Conservation (phyloP, 2,329 filamentous ascomycete genomes). For the Monosporascus sp. region DNA sequence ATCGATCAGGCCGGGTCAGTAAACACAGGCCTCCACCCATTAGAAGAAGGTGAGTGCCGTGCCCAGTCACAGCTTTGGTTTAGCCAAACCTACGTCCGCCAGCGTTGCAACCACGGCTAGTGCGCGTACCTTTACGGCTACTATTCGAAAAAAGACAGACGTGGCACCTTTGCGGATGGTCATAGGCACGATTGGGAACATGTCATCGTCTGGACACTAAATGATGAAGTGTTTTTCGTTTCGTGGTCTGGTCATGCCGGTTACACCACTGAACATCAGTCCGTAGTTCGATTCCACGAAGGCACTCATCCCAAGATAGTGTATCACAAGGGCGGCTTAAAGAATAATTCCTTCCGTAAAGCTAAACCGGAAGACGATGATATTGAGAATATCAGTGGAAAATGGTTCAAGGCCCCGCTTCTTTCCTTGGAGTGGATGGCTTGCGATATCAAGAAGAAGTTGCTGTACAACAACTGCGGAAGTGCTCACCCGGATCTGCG, state of each 20-base stretch:
- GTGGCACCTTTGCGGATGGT: conserved; percentile 21
- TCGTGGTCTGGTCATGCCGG: conserved; percentile 23
- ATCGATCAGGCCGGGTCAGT: no score
- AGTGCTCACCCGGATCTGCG: no score
- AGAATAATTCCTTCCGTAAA: conserved; percentile 24
- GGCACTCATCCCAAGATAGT: conserved; percentile 24
- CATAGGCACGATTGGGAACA: conserved; percentile 35
- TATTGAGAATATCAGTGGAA: conserved; percentile 23
- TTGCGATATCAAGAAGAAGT: no score
- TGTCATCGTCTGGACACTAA: conserved; percentile 23
- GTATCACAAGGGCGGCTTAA: conserved; percentile 25
- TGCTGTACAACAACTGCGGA: no score
- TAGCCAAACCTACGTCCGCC: conserved; percentile 37
- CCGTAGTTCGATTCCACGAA: conserved; percentile 23
- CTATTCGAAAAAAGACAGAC: conserved; percentile 42
- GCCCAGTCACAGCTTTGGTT: conserved; percentile 30
- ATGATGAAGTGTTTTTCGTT: conserved; percentile 19
- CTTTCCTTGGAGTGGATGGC: conserved; percentile 16
- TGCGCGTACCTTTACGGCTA: conserved; percentile 40
- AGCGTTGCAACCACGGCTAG: conserved; percentile 39
- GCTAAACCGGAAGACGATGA: conserved; percentile 22
- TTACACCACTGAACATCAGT: conserved; percentile 18
- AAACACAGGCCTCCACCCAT: no score
- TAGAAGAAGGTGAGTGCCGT: conserved; percentile 21
- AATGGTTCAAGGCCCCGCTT: conserved; percentile 22